phyloP scores from a whole-genome alignment of 106 monocot genomes.

The Dendrobium chrysotoxum region DNA sequence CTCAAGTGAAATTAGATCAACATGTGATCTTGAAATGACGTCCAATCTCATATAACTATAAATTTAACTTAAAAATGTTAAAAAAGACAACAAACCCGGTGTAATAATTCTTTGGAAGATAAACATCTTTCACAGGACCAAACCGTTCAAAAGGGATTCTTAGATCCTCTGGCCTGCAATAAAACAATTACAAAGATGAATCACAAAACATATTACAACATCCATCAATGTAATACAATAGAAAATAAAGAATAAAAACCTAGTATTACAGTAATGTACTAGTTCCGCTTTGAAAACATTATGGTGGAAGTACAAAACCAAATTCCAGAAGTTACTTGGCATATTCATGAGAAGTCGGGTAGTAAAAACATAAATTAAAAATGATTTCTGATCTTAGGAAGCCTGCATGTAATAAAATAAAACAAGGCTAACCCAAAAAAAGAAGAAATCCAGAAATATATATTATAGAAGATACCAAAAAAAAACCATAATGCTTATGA shows the following conservation, averaged over 20 bases:
- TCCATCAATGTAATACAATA: neutral
- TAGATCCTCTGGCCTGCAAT: constrained; percentile 64
- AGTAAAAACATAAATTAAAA: neutral
- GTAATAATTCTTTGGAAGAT: constrained; percentile 91
- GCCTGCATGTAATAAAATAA: neutral
- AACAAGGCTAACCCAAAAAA: neutral
- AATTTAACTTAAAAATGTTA: neutral
- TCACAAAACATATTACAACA: neutral
- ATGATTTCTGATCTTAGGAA: neutral
- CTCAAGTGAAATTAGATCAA: neutral
- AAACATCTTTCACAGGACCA: constrained; percentile 90
- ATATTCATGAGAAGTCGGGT: neutral
- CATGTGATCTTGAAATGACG: neutral
- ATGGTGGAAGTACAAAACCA: neutral
- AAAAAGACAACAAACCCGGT: constrained; percentile 47
- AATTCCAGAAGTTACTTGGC: neutral
- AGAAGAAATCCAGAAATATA: neutral
- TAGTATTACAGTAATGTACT: neutral
- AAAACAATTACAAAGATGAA: neutral
- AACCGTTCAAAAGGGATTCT: constrained; percentile 83
- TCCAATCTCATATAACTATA: neutral
- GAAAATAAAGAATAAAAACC: neutral
- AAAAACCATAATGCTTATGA: neutral
- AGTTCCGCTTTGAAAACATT: neutral
- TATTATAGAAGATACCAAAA: neutral